Evolutionary conservation across 805 yeast genomes (phyloP), one percentile per base, ranked within the genome.

Genomic region (Lipomyces lipofer): DNA sequence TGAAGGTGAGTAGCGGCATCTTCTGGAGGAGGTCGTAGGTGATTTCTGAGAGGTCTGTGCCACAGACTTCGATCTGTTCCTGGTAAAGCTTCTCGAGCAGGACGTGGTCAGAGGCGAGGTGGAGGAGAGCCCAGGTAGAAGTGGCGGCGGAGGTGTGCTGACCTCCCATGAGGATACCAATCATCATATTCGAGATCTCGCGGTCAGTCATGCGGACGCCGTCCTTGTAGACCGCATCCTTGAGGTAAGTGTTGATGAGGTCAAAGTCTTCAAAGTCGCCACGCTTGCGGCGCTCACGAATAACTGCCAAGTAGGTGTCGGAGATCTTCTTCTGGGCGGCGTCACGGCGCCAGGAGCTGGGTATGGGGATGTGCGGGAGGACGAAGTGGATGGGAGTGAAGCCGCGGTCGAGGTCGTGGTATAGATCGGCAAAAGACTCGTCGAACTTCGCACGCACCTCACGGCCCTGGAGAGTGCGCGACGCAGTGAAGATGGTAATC

Each of bases 91-190:
- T 86, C 55, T 91, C 86, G 75, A 89, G 97, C 58, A 92, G 74
- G 38, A 87, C 86, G 43, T 95, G 95, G 66, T 82, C 78, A 66
- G 86, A 95, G 62, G 90, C 97, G 58, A 94, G 78, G 69, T 94
- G 98, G 62, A 94, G 78, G 68, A 94, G 75, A 67, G 84, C 83
- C 99, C 99, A 94, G 15, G 97, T 86, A 38, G 96, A 87, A 21
- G 99, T 94, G 22, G 98, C 81, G 42, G 98, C 94, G 60, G 96
- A 86, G 25, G 99, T 94, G 72, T 94, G 99, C 76, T 94, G 99
- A 60, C 99, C 99, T 66, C 99, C 99, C 99, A 94, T 94, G 58
- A 94, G 78, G 51, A 94, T 86, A 71, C 98, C 99, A 72, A 94
- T 92, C 71, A 90, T 76, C 71, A 94, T 77, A 73, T 91, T 87